Conservation (phyloP, 805 yeast genomes). For the Zygoascus biomembranicola region DNA sequence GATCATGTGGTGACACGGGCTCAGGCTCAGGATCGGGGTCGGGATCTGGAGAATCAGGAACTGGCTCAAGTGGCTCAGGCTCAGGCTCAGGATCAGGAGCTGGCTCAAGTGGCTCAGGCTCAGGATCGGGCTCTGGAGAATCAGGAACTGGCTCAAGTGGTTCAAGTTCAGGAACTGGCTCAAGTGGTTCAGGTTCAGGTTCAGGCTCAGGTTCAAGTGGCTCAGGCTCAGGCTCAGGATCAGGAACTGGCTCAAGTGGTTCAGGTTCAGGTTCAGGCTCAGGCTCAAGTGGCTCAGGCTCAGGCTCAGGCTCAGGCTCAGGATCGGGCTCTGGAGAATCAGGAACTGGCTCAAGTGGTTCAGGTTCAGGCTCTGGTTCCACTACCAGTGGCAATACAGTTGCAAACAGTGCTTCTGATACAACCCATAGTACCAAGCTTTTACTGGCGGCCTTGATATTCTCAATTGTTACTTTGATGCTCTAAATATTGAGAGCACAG, state of each 20-base stretch:
- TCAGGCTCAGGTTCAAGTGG: constrained; percentile 9
- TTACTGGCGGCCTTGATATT: not conserved
- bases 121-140: not conserved
- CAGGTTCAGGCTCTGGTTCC: not conserved
- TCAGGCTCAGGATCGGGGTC: constrained; percentile 6
- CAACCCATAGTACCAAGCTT: not conserved
- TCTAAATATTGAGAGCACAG: too few species aligned
- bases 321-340: constrained; percentile 7
- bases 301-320: constrained; percentile 4
- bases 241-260: constrained; percentile 4
- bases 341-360: too few species aligned
- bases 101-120: not conserved
- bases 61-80: not conserved
- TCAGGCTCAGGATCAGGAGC: not conserved
- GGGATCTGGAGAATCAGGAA: constrained; percentile 1
- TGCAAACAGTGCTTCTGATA: not conserved
- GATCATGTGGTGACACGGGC: not conserved
- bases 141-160: not conserved
- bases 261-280: constrained; percentile 9
- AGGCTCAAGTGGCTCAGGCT: constrained; percentile 5
- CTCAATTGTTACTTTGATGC: not conserved
- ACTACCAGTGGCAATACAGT: not conserved
- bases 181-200: constrained; percentile 3
- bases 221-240: constrained; percentile 2
- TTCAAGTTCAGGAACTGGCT: not conserved